Base-by-base conservation (phyloP, 306 rosid genomes). In the Malus sylvestris region DNA sequence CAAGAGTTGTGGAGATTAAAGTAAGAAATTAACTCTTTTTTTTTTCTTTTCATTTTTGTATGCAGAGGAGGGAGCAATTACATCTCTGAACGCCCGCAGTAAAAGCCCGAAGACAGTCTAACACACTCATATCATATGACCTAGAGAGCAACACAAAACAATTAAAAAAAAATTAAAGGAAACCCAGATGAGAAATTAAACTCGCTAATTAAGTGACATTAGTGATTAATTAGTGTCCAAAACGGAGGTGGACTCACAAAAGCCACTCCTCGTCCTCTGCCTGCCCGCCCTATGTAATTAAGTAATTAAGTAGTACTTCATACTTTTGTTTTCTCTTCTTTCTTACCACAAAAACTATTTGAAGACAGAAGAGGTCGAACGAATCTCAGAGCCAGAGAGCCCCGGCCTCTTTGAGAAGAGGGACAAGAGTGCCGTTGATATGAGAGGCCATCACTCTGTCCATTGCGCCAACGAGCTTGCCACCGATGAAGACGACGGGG, bases 401-500 rank as follows among this genome's bases (percentile, higher is more conserved):
- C 0, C 98, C 98, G 13, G 97, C 98, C 32, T 90, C 82, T 77
- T 94, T 94, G 76, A 94, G 97, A 78, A 91, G 98, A 25, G 96
- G 98, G 30, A 94, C 95, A 13, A 94, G 95, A 5, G 95, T 65
- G 67, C 98, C 96, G 71, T 86, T 90, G 51, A 91, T 90, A 49
- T 94, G 98, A 8, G 94, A 91, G 16, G 96, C 97, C 93, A 94
- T 83, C 71, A 94, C 96, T 76, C 86, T 86, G 74, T 94, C 97
- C 93, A 91, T 88, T 49, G 93, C 77, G 1, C 98, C 98, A 18
- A 94, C 77, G 0, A 94, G 91, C 10, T 94, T 94, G 0, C 98
- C 98, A 0, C 98, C 98, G 27, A 94, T 81, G 82, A 94, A 94
- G 5, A 94, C 95, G 0, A 89, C 89, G 11, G 98, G 97, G 3